These are phyloP conservation scores for Aphanomyces invadans DNA, from an alignment of 352 stramenopile species.

Conservation along the genomic window DNA sequence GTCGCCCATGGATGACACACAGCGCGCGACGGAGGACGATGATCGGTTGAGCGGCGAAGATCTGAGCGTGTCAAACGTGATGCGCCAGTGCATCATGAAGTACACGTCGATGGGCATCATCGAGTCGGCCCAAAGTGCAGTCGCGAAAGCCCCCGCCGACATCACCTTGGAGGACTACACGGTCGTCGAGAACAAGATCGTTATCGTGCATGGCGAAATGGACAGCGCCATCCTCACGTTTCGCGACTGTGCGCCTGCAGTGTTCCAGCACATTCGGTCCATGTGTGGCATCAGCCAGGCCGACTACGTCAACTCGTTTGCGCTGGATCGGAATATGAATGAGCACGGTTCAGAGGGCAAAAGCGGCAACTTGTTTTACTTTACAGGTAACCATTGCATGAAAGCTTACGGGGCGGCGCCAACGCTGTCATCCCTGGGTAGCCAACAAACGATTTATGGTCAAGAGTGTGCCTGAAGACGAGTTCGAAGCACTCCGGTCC, in stretches of 20 bases:
- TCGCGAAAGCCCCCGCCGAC: slow-evolving; percentile 27
- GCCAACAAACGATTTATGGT: slow-evolving; percentile 85
- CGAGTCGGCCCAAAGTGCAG: slow-evolving; percentile 38
- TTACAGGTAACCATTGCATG: no score
- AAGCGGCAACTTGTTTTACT: slow-evolving; percentile 85
- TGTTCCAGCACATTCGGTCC: slow-evolving; percentile 70
- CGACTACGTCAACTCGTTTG: slow-evolving; percentile 71
- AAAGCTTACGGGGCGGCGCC: no score
- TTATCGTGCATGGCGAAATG: slow-evolving; percentile 59
- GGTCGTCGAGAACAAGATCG: slow-evolving; percentile 52
- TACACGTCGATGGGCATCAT: slow-evolving; percentile 82
- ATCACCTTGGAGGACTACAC: slow-evolving; percentile 66
- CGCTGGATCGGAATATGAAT: slow-evolving; percentile 54
- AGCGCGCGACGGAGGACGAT: background rate
- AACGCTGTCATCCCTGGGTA: no score
- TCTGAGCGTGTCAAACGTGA: slow-evolving; percentile 66
- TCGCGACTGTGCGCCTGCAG: slow-evolving; percentile 62
- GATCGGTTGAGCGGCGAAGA: slow-evolving; percentile 28
- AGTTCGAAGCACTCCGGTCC: slow-evolving; percentile 70
- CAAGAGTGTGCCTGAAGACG: slow-evolving; percentile 78
- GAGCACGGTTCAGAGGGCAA: slow-evolving; percentile 77
- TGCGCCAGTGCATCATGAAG: slow-evolving; percentile 79
- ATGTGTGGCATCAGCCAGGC: slow-evolving; percentile 63
- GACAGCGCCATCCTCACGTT: slow-evolving; percentile 53
- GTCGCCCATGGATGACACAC: slow-evolving; percentile 27